Evolutionary conservation across 139 green algal genomes (phyloP).

Genomic region (Asterochloris sp.): DNA sequence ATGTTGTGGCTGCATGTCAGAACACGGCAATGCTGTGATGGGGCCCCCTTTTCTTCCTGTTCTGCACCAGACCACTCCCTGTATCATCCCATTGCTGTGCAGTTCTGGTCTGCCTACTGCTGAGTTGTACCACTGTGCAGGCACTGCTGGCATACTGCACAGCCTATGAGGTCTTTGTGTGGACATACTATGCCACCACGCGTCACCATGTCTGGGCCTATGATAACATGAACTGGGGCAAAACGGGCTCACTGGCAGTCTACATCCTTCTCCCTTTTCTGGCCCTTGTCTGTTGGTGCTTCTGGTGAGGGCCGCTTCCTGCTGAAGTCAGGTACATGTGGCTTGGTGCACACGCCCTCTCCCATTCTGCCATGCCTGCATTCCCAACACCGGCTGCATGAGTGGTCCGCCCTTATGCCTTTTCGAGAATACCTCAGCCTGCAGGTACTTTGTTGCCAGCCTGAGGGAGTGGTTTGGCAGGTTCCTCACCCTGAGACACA

Average conservation of each 20-base stretch:
- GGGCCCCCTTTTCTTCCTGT: no score
- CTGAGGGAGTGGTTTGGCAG: neutral
- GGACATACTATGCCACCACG: neutral
- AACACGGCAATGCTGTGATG: no score
- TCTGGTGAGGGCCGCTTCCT: neutral
- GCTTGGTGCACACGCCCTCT: neutral
- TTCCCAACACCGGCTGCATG: neutral
- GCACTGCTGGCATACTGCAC: neutral
- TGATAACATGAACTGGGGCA: slow-evolving; percentile 1
- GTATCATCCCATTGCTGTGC: neutral
- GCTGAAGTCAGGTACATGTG: neutral
- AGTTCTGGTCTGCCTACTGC: no score
- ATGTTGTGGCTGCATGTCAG: no score
- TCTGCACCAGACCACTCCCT: no score
- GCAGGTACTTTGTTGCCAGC: slow-evolving; percentile 4
- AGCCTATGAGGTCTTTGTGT: neutral
- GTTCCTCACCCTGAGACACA: neutral
- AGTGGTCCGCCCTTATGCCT: neutral
- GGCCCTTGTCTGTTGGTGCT: neutral
- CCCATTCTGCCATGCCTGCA: neutral
- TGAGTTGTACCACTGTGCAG: no score
- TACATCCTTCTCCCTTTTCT: neutral
- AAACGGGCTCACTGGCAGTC: neutral
- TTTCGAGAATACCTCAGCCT: neutral
- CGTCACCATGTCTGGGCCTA: neutral